These are phyloP conservation scores for Lipomyces orientalis DNA, from an alignment of 805 yeast species.

Conservation along the genomic window DNA sequence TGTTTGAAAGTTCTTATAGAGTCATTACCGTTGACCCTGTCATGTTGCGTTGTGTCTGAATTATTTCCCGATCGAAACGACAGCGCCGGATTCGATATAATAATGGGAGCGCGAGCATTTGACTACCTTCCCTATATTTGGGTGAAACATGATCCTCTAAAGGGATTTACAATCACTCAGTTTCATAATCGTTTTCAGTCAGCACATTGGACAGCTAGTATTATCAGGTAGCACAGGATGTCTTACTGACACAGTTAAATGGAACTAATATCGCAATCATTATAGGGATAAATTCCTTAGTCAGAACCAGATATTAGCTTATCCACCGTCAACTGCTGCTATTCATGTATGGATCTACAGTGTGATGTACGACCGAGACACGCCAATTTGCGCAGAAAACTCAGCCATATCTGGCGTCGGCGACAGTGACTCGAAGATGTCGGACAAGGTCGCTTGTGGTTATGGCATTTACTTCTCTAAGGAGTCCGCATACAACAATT, in stretches of 20 bases:
- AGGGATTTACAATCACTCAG: conserved; percentile 22
- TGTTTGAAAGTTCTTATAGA: background rate
- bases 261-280: background rate
- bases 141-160: conserved; percentile 10
- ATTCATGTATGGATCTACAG: conserved; percentile 19
- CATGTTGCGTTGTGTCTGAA: conserved; percentile 17
- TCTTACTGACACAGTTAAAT: background rate
- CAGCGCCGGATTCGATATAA: conserved; percentile 18
- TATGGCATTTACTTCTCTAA: conserved; percentile 24
- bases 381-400: background rate
- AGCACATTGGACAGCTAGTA: background rate
- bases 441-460: conserved; percentile 13
- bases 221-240: conserved; percentile 8
- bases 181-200: conserved; percentile 7
- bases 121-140: conserved; percentile 13
- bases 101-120: conserved; percentile 18
- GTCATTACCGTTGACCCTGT: conserved; percentile 7
- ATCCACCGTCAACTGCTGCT: background rate
- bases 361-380: background rate
- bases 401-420: conserved; percentile 12
- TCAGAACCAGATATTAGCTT: background rate
- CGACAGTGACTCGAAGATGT: background rate
- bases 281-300: background rate
- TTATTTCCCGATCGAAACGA: conserved; percentile 19
- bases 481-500: conserved; percentile 18